These are phyloP conservation scores for Fusarium scirpi DNA, from an alignment of 2,329 filamentous ascomycete species.

Conservation along the genomic window DNA sequence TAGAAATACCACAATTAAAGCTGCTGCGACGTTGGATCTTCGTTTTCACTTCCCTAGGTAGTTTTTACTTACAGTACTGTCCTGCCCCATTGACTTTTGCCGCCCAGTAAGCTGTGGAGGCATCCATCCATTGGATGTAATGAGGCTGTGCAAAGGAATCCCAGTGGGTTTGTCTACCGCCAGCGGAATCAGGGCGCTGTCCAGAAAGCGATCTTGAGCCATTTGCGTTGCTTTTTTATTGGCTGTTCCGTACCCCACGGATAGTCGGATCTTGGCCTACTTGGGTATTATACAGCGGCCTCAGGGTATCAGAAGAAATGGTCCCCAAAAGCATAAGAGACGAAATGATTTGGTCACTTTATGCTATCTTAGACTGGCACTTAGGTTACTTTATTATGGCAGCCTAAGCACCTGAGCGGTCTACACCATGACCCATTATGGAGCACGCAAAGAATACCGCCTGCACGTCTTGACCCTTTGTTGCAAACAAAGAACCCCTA, in stretches of 20 bases:
- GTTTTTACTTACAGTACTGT: background rate
- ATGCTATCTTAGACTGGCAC: too few species aligned
- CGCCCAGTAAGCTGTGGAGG: background rate
- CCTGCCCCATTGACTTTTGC: background rate
- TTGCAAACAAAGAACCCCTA: background rate
- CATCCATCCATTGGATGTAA: slow-evolving; percentile 2
- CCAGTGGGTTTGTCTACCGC: background rate
- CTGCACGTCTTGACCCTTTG: background rate
- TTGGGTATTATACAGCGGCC: background rate
- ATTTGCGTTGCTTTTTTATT: slow-evolving; percentile 4
- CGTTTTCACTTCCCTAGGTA: background rate
- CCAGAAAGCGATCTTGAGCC: background rate
- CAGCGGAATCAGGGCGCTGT: background rate
- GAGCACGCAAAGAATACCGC: background rate
- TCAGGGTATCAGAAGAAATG: background rate
- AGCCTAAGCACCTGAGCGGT: background rate
- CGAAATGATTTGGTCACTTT: too few species aligned
- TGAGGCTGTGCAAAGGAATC: slow-evolving; percentile 43
- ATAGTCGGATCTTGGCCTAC: background rate
- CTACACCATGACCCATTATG: background rate
- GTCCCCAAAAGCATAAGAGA: too few species aligned
- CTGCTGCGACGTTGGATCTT: background rate
- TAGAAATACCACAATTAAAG: background rate
- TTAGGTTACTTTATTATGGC: too few species aligned
- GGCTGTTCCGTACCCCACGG: slow-evolving; percentile 14